Base-by-base conservation (phyloP, 163 green algal species). In the Chloromonas sp. region DNA sequence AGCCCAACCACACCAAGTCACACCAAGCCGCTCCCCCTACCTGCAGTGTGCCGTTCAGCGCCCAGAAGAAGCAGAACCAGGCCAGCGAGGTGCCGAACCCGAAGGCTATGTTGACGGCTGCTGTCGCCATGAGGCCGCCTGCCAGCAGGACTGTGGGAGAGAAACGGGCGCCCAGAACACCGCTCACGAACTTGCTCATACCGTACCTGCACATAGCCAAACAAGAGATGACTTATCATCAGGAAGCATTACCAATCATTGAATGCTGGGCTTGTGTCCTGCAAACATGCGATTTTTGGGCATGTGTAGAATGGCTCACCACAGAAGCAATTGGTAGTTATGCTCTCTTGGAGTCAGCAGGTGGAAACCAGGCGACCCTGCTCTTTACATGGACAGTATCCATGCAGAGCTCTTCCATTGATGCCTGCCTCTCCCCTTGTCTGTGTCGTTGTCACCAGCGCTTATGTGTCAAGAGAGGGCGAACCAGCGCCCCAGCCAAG, bases 61-160 rank as follows among this genome's bases (percentile, higher is more conserved):
- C 95, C 95, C 97, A 98, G 85, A 96, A 96, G 78, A 94, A 90
- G 88, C 92, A 95, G 91, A 98, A 98, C 93, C 94, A 97, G 36
- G 92, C 83, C 36, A 98, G 93, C 3, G 90, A 93, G 70, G 92
- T 92, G 77, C 92, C 94, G 86, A 96, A 97, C 14, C 96, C 96
- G 89, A 99, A 98, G 0, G 89, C 88, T 61, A 98, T 94, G 91
- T 98, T 98, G 82, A 98, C 91, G 5, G 93, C 60, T 0, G 95
- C 96, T 3, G 97, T 98, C 58, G 92, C 91, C 83, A 96, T 96
- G 57, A 99, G 91, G 5, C 97, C 97, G 13, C 94, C 92, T 1
- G 91, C 96, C 85, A 99, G 93, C 89, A 99, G 93, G 36, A 95
- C 58, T 14, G 86, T 87, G 14, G 96, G 93, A 2, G 94, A 97